phyloP scores from a whole-genome alignment of 73 alveolate genomes.

The Paramecium caudatum region DNA sequence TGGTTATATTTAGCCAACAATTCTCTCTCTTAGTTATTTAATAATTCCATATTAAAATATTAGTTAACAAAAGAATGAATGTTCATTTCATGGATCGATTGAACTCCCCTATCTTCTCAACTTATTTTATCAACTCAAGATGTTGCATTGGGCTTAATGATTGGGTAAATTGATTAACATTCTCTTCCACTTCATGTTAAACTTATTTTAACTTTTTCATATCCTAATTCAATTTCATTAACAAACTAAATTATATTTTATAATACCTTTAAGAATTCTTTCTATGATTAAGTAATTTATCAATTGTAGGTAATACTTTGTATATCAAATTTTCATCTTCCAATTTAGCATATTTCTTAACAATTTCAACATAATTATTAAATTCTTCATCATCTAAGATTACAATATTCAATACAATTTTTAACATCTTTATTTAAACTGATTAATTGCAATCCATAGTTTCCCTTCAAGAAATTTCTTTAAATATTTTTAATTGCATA shows the following conservation, averaged over 20 bases:
- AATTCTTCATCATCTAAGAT: constrained; percentile 57
- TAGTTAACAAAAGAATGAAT: background rate
- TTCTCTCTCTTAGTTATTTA: constrained; percentile 17
- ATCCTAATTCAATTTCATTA: constrained; percentile 7
- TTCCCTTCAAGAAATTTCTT: constrained; percentile 63
- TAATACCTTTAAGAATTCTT: background rate
- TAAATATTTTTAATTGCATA: constrained; percentile 56
- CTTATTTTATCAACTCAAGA: constrained; percentile 16
- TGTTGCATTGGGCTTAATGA: constrained; percentile 26
- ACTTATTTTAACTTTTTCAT: background rate
- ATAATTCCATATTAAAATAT: constrained; percentile 27
- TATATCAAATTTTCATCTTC: constrained; percentile 19
- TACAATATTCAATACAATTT: constrained; percentile 1
- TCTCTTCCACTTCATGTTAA: background rate
- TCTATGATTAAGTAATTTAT: constrained; percentile 47
- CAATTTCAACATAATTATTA: constrained; percentile 61
- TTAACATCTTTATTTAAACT: constrained; percentile 21
- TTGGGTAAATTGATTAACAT: constrained; percentile 33
- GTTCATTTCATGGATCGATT: constrained; percentile 32
- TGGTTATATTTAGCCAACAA: background rate
- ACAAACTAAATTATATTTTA: background rate
- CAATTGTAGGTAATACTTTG: constrained; percentile 24
- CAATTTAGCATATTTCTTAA: background rate
- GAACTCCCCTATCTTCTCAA: constrained; percentile 13
- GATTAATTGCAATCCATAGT: constrained; percentile 39